Evolutionary conservation across 257 asterid species (phyloP), one percentile per base, ranked within the genome.

Genomic region (Perilla frutescens): DNA sequence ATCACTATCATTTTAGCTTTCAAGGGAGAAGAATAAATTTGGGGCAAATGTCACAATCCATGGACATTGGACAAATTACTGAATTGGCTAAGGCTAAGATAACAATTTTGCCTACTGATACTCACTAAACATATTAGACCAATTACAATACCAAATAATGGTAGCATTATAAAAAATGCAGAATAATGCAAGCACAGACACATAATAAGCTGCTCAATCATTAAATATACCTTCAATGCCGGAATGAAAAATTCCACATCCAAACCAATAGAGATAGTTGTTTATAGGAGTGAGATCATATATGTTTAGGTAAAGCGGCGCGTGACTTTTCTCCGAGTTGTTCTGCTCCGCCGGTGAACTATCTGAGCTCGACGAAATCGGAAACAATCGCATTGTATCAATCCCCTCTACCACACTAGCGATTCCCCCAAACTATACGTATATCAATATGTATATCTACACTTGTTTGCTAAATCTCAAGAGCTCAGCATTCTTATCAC

Each of bases 191-290:
- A 74, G 50, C 45, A 66, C 62, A 70, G 6, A 20, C 32, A 47
- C 62, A 62, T 2, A 45, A 40, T 13, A 36, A 41, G 56, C 10
- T 5, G 71, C 14, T 10, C 47, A 40, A 47, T 34, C 39, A 62
- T 58, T 51, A 12, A 15, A 63, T 8, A 41, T 91, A 91, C 97
- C 96, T 91, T 91, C 96, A 79, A 91, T 87, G 36, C 97, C 97
- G 9, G 97, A 89, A 83, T 89, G 97, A 76, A 86, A 91, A 70
- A 91, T 86, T 49, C 97, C 97, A 41, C 88, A 83, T 68, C 97
- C 97, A 26, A 87, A 84, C 96, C 96, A 91, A 64, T 91, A 91
- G 13, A 91, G 87, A 58, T 89, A 91, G 85, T 85, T 85, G 89
- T 91, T 91, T 55, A 88, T 51, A 71, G 90, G 87, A 44, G 96